A percentile compares a stretch with the other conserved stretches of the same genome.
Conservation (phyloP, 2,329 filamentous ascomycete species). For the Hypoxylon sp. region DNA sequence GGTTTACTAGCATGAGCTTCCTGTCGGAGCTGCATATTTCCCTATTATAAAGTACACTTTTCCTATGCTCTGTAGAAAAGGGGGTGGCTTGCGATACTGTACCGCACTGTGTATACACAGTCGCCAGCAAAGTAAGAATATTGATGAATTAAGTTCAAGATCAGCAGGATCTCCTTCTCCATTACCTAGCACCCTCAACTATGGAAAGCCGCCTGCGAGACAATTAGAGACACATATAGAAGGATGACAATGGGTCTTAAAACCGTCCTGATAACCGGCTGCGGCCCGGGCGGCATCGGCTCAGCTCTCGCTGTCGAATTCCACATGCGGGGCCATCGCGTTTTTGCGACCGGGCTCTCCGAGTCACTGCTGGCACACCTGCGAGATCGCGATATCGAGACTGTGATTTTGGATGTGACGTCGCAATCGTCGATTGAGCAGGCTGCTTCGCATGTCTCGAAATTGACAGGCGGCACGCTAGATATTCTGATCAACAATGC, state of each 20-base stretch:
- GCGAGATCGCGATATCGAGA: slow-evolving; percentile 35
- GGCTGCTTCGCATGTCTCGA: slow-evolving; percentile 24
- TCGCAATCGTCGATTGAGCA: slow-evolving; percentile 33
- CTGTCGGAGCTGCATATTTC: too few relatives aligned
- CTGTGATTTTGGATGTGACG: slow-evolving; percentile 41
- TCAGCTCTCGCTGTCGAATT: slow-evolving; percentile 42
- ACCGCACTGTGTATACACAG: too few relatives aligned
- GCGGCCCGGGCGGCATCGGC: slow-evolving; percentile 41
- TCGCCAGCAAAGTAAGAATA: too few relatives aligned
- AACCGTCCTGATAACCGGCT: slow-evolving; percentile 44
- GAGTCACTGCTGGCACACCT: slow-evolving; percentile 31
- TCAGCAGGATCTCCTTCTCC: not conserved
- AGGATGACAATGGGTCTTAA: slow-evolving; percentile 38
- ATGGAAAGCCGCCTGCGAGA: too few relatives aligned
- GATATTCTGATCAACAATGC: slow-evolving; percentile 44
- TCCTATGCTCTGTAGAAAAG: too few relatives aligned
- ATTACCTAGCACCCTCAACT: not conserved
- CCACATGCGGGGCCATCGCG: slow-evolving; percentile 43
- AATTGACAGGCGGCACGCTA: slow-evolving; percentile 34
- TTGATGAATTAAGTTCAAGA: too few relatives aligned
- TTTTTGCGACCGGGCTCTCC: slow-evolving; percentile 44
- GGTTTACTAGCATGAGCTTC: too few relatives aligned
- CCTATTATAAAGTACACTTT: too few relatives aligned
- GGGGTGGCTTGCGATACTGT: too few relatives aligned
- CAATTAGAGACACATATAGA: not conserved